Conservation (phyloP, 805 yeast genomes). For the Cyberlindnera mrakii region DNA sequence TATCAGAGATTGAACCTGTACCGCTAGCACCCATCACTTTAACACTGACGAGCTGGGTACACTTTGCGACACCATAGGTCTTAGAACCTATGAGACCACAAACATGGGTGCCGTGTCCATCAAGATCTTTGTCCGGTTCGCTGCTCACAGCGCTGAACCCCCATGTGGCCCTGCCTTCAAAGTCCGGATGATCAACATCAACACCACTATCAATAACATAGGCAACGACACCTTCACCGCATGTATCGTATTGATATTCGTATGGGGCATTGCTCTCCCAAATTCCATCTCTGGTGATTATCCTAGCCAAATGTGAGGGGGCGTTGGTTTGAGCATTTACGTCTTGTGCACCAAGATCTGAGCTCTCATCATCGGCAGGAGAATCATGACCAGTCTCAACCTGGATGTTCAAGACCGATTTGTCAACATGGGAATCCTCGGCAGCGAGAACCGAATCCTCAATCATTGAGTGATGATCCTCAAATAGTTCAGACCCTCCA, state of each 20-base stretch:
- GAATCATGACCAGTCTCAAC: not conserved
- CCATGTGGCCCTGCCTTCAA: constrained; percentile 52
- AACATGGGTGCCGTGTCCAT: constrained; percentile 93
- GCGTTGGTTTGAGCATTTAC: constrained; percentile 31
- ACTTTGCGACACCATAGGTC: constrained; percentile 78
- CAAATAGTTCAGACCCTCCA: not conserved
- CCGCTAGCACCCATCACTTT: constrained; percentile 67
- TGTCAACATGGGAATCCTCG: not conserved
- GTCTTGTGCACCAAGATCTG: not conserved
- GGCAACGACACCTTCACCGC: constrained; percentile 60
- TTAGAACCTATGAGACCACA: constrained; percentile 82
- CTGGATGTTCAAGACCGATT: not conserved
- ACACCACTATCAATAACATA: constrained; percentile 85
- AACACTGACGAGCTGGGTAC: constrained; percentile 56
- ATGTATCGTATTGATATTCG: constrained; percentile 39
- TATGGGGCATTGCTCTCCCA: not conserved
- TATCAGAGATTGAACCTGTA: constrained; percentile 56
- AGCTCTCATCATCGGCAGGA: not conserved
- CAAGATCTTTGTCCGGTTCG: constrained; percentile 52
- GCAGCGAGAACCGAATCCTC: not conserved
- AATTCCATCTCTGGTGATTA: constrained; percentile 38
- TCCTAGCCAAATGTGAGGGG: constrained; percentile 59
- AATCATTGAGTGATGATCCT: not conserved
- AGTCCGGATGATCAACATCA: constrained; percentile 46
- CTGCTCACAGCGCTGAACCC: constrained; percentile 54